Conservation (phyloP, 2,329 filamentous ascomycete species). For the Pseudocercospora macadamiae region DNA sequence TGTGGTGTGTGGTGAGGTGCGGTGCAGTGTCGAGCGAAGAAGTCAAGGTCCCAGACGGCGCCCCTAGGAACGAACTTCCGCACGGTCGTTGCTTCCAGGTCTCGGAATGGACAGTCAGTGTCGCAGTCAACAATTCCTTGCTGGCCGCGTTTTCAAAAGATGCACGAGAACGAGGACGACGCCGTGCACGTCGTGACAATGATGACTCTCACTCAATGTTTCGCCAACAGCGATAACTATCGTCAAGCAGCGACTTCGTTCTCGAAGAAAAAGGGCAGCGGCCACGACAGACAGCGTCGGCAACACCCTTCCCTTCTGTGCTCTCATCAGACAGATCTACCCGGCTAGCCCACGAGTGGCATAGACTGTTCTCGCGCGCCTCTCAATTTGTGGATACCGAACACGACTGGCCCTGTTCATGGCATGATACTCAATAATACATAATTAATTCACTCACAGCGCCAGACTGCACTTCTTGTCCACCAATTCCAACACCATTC, state of each 20-base stretch:
- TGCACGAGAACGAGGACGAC: too few species aligned
- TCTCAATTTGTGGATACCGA: slow-evolving; percentile 1
- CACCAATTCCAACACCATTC: not conserved
- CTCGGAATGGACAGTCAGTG: too few species aligned
- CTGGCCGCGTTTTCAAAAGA: too few species aligned
- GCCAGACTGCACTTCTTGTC: not conserved
- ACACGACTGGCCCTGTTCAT: not conserved
- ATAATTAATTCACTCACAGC: not conserved
- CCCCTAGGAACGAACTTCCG: too few species aligned
- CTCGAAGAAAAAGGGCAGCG: not conserved
- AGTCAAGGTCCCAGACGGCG: too few species aligned
- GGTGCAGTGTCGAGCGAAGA: slow-evolving; percentile 10
- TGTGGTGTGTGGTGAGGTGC: slow-evolving; percentile 1
- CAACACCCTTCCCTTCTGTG: not conserved
- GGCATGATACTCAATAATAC: not conserved
- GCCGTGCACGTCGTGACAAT: too few species aligned
- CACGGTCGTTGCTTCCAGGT: too few species aligned
- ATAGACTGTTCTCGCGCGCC: not conserved
- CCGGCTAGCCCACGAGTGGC: not conserved
- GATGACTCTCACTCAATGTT: too few species aligned
- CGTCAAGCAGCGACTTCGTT: not conserved
- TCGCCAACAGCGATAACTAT: too few species aligned
- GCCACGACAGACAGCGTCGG: not conserved
- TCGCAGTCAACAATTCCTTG: too few species aligned
- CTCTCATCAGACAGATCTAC: not conserved